Evolutionary conservation across 2,329 filamentous ascomycete species (phyloP).

Genomic region (Didymella pomorum): DNA sequence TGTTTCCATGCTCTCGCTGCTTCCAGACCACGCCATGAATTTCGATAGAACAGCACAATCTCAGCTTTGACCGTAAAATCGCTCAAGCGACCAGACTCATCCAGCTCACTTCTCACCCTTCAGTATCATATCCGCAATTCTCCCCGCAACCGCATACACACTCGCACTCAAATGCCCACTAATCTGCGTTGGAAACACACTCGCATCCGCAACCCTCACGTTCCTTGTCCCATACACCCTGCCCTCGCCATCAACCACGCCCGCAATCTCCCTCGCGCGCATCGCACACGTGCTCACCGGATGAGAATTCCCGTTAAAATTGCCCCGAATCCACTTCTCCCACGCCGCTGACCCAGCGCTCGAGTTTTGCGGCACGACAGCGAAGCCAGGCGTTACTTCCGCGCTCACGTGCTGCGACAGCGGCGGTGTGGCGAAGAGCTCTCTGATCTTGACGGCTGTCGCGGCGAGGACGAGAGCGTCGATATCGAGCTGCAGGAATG

Average conservation of each 20-base stretch:
- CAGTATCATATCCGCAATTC: constrained; percentile 40
- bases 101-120: background rate
- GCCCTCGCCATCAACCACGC: constrained; percentile 45
- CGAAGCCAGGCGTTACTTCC: constrained; percentile 34
- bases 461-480: constrained; percentile 49
- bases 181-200: constrained; percentile 46
- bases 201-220: constrained; percentile 51
- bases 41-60: no score
- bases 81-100: no score
- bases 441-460: constrained; percentile 43
- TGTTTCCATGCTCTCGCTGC: no score
- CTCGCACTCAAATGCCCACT: constrained; percentile 47
- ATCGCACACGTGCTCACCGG: constrained; percentile 48
- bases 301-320: constrained; percentile 42
- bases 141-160: constrained; percentile 51
- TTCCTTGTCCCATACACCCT: constrained; percentile 47
- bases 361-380: constrained; percentile 32
- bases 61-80: no score
- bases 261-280: constrained; percentile 42
- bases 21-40: no score
- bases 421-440: constrained; percentile 40
- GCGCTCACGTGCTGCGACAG: constrained; percentile 30
- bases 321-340: constrained; percentile 33
- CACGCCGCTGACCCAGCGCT: constrained; percentile 28
- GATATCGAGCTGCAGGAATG: constrained; percentile 53